Base-by-base conservation (phyloP, 2,329 filamentous ascomycete species). In the Rosellinia necatrix region DNA sequence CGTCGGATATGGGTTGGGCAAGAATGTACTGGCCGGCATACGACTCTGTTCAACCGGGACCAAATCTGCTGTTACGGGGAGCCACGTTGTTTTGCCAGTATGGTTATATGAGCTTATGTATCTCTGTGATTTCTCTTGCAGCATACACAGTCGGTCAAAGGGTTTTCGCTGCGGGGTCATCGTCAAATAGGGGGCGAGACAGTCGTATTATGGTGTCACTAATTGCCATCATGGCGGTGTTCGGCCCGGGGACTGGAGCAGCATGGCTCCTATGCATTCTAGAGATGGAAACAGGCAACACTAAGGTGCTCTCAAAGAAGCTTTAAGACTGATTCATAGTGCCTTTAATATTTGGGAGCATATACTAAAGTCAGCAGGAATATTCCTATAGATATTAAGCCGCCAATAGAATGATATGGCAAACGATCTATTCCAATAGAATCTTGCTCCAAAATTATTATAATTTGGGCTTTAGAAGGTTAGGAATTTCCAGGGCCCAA, bases 61-160 rank as follows among this genome's bases (percentile, higher is more conserved):
- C 32, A 29, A 49, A 22, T 40, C 15, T 49, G 12, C 27, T 49
- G 7, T 29, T 49, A 21, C 34, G 17, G 10, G 44, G 32, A 15
- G 46, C n/a, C n/a, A 38, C 15, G 15, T 24, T 49, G 7, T 49
- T 49, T 38, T 49, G 46, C 34, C 46, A 49, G 34, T 49, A 49
- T 49, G 44, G 34, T 10, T 24, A 49, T 10, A 38, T 29, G 17
- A 38, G 46, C 46, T 15, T 49, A 3, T 25, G 10, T 7, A 38
- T 8, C 12, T 38, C 46, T 13, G 22, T 49, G 3, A 21, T 35
- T 38, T 10, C 22, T 21, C 46, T 49, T 29, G n/a, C 34, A 3
- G 10, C 13, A 13, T 49, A 49, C 15, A 38, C 46, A 38, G 34
- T 38, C 3, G 12, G 46, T 29, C 15, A 17, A 12, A 4, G 25